phyloP scores from a whole-genome alignment of 129 eudicot species.

The Mikania micrantha region DNA sequence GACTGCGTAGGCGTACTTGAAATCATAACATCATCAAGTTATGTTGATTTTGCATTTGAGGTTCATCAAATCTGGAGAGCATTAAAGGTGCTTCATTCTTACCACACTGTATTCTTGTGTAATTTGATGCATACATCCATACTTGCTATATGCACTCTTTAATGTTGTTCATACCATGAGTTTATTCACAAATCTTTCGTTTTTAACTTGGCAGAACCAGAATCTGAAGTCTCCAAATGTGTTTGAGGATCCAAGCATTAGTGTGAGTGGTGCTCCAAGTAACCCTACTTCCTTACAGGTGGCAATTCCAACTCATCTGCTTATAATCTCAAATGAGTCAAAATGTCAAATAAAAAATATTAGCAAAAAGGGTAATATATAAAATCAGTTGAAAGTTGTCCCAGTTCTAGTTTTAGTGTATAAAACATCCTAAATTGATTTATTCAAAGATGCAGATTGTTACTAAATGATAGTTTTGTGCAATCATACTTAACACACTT shows the following conservation, averaged over 20 bases:
- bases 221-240: conserved; percentile 14
- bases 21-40: conserved; percentile 10
- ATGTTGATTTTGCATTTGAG: conserved; percentile 16
- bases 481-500: neutral
- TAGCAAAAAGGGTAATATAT: neutral
- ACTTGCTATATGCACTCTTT: neutral
- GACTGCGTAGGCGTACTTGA: conserved; percentile 11
- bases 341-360: too few species aligned
- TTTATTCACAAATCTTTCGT: neutral
- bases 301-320: neutral
- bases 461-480: neutral
- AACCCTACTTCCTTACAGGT: neutral
- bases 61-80: conserved; percentile 7
- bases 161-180: neutral
- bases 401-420: too few species aligned
- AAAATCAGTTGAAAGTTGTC: too few species aligned
- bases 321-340: too few species aligned
- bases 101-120: neutral
- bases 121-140: neutral
- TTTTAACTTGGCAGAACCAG: neutral
- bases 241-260: neutral
- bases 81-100: neutral
- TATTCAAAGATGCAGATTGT: too few species aligned
- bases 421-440: too few species aligned
- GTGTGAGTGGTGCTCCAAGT: neutral